A percentile compares a stretch with the other conserved stretches of the same genome.
Evolutionary conservation across 805 yeast genomes (phyloP).

Genomic region (Saccharomyces mikatae): DNA sequence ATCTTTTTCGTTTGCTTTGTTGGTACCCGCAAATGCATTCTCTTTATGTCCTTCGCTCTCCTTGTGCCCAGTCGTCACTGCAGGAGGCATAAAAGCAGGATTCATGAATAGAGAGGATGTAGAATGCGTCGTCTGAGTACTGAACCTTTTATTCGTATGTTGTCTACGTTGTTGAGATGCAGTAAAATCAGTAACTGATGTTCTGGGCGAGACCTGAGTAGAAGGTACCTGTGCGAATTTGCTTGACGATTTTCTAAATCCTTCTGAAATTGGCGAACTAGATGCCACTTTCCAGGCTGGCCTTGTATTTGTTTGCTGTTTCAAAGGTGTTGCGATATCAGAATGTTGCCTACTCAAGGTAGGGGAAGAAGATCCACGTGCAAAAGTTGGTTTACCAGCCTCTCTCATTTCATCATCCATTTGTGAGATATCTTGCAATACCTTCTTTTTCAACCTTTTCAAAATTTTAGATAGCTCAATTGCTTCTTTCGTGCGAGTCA

Average conservation of each 20-base stretch:
- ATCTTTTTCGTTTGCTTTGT: conserved; percentile 7
- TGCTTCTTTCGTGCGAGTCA: conserved; percentile 33
- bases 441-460: conserved; percentile 13
- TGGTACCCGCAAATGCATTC: conserved; percentile 1
- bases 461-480: conserved; percentile 24
- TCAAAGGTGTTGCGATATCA: not conserved
- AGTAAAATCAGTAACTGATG: conserved; percentile 8
- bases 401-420: conserved; percentile 5
- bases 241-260: conserved; percentile 7
- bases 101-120: conserved; percentile 11
- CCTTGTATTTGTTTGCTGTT: not conserved
- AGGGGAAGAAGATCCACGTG: not conserved
- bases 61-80: not conserved
- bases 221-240: not conserved
- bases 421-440: conserved; percentile 2
- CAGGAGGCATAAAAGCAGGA: conserved; percentile 13
- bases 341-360: not conserved
- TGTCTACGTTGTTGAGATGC: conserved; percentile 1
- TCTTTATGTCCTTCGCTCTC: not conserved
- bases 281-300: conserved; percentile 4
- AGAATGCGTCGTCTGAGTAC: not conserved
- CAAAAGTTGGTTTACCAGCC: not conserved
- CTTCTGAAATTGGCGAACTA: conserved; percentile 2
- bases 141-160: not conserved
- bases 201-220: conserved; percentile 13